Base-by-base conservation (phyloP, 2,329 filamentous ascomycete genomes). In the Nigrograna mackinnonii region DNA sequence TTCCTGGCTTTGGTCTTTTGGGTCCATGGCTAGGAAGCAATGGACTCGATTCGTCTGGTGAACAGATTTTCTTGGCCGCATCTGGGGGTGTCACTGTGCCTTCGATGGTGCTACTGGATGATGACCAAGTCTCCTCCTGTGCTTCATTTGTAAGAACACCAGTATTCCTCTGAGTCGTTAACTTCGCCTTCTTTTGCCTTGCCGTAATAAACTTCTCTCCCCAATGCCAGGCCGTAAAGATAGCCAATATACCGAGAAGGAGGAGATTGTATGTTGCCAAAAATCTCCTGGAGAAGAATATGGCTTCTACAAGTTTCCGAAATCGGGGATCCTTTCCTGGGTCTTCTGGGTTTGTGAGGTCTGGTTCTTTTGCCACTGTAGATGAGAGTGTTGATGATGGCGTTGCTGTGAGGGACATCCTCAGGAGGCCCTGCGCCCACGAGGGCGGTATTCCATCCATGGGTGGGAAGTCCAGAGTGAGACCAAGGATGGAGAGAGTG, bases 191-290 rank as follows among this genome's bases (percentile, higher is more conserved):
- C 22, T 42, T 46, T 30, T 44, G 36, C 18, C 34, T 35, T 28
- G 35, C 36, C 31, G 61, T 40, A 17, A 52, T 41, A 2, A 57
- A 36, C 41, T 59, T 66, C 35, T 59, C 59, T 13, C 48, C 49
- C 64, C 69, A 70, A 38, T 73, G 63, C 61, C 62, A 66, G 12
- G 51, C 44, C 0, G 70, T 62, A 41, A 72, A 68, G 2, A 66
- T 24, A 1, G 68, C 18, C 26, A 76, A 46, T 7, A 74, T 48
- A 2, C 46, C 62, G 3, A 72, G 19, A 17, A 74, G 44, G 2
- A 68, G 67, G 2, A 62, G 28, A 39, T 75, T 73, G 38, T 75
- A 76, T 0, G 62, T 68, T 7, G 60, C 38, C 13, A 73, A 42
- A 16, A 74, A 64, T 30, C 54, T 54, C 40, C 69, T 51, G 4